phyloP scores from a whole-genome alignment of 2,329 filamentous ascomycete species.

The Microcyclosporella mali region DNA sequence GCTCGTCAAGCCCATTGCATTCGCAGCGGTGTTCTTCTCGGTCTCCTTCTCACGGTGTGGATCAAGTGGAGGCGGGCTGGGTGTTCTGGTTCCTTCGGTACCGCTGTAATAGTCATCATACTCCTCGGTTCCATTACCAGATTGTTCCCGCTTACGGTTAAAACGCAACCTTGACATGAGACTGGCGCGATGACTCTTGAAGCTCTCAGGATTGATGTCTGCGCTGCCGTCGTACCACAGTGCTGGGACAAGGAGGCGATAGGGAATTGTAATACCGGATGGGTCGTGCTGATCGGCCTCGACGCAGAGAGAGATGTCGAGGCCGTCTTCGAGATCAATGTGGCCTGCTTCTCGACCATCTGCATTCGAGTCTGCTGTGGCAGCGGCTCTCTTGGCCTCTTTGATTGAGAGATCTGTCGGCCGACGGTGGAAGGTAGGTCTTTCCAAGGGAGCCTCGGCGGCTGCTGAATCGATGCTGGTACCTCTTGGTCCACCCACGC shows the following conservation, averaged over 20 bases:
- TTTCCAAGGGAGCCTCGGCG: conserved; percentile 8
- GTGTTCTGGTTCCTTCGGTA: conserved; percentile 11
- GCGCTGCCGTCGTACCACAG: conserved; percentile 46
- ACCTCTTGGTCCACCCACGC: conserved; percentile 13
- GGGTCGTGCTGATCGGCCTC: conserved; percentile 84
- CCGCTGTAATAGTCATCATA: conserved; percentile 14
- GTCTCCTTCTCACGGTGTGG: conserved; percentile 9
- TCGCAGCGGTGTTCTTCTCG: conserved; percentile 11
- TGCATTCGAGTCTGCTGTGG: conserved; percentile 47
- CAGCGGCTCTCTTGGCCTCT: conserved; percentile 32
- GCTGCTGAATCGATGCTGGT: not conserved
- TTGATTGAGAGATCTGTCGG: conserved; percentile 39
- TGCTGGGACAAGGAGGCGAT: conserved; percentile 76
- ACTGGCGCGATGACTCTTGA: conserved; percentile 15
- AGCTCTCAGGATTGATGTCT: conserved; percentile 24
- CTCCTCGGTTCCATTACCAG: conserved; percentile 9
- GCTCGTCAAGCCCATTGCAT: conserved; percentile 13
- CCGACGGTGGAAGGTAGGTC: conserved; percentile 41
- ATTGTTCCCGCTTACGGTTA: conserved; percentile 13
- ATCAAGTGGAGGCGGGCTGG: conserved; percentile 4
- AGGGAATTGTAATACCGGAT: conserved; percentile 78
- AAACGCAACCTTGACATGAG: conserved; percentile 18
- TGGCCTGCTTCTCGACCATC: conserved; percentile 49
- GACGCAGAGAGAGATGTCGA: conserved; percentile 83
- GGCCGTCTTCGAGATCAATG: conserved; percentile 71